phyloP scores from a whole-genome alignment of 2,329 filamentous ascomycete genomes.

The Penicillium hordei region DNA sequence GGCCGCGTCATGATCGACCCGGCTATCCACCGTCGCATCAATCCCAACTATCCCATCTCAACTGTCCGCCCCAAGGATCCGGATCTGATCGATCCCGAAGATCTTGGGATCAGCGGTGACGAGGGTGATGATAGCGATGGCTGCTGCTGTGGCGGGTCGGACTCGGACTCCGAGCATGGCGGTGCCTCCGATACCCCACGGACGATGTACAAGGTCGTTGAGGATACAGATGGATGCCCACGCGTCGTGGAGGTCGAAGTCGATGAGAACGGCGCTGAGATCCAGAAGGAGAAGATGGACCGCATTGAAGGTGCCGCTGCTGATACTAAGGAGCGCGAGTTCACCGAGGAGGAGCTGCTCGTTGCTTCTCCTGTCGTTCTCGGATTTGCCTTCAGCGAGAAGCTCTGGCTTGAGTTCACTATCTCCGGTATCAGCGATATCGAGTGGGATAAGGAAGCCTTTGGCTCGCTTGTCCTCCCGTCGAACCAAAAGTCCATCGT shows the following conservation, averaged over 20 bases:
- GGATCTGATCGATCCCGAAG: constrained; percentile 54
- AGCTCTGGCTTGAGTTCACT: constrained; percentile 85
- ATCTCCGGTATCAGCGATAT: constrained; percentile 79
- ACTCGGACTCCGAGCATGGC: constrained; percentile 41
- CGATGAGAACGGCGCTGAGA: constrained; percentile 56
- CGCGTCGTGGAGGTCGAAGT: constrained; percentile 56
- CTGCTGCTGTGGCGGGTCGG: constrained; percentile 42
- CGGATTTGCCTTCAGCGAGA: constrained; percentile 84
- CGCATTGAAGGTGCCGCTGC: constrained; percentile 46
- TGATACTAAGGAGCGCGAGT: constrained; percentile 50
- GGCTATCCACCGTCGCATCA: constrained; percentile 75
- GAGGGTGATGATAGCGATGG: constrained; percentile 42
- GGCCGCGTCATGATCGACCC: constrained; percentile 87
- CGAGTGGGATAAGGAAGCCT: constrained; percentile 79
- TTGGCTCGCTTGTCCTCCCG: constrained; percentile 74
- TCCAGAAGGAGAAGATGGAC: constrained; percentile 59
- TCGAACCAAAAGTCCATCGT: constrained; percentile 66
- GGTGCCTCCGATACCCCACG: constrained; percentile 36
- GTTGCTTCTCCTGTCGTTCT: constrained; percentile 81
- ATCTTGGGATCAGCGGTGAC: constrained; percentile 22
- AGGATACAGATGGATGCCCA: constrained; percentile 53
- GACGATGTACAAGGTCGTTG: constrained; percentile 54
- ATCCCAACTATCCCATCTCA: constrained; percentile 80
- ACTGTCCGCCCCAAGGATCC: constrained; percentile 71
- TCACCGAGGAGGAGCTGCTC: constrained; percentile 79